A percentile compares a stretch with the other conserved stretches of the same genome.
These are phyloP conservation scores for Naganishia liquefaciens DNA, from an alignment of 1,284 basidiomycete genomes.

Conservation along the genomic window DNA sequence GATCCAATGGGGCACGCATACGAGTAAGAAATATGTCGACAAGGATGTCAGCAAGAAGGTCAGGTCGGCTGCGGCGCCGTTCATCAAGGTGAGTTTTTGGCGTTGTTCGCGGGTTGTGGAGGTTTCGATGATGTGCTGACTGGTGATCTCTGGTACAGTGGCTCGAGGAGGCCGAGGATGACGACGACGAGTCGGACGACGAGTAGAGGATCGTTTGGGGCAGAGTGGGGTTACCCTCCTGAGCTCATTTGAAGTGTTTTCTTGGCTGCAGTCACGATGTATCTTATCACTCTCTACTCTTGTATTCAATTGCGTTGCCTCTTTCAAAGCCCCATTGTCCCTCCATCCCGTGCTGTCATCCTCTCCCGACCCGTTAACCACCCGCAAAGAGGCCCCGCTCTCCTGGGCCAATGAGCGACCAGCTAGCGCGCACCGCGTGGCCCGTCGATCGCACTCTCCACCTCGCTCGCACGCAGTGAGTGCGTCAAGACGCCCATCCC, in stretches of 20 bases:
- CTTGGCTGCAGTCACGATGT: no score
- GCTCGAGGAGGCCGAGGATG: constrained; percentile 50
- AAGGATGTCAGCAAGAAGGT: constrained; percentile 95
- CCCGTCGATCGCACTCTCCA: background rate
- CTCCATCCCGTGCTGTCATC: no score
- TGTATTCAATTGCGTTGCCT: background rate
- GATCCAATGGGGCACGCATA: constrained; percentile 92
- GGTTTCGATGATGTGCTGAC: background rate
- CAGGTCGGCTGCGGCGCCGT: constrained; percentile 90
- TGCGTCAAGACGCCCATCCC: no score
- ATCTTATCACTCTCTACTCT: constrained; percentile 8
- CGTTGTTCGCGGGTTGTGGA: background rate
- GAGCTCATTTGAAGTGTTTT: no score
- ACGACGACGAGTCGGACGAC: constrained; percentile 40
- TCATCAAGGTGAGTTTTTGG: constrained; percentile 63
- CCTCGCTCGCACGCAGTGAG: background rate
- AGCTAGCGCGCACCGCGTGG: no score
- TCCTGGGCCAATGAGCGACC: no score
- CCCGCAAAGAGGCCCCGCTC: no score
- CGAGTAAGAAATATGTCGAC: constrained; percentile 96
- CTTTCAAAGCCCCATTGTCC: no score
- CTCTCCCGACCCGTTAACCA: no score
- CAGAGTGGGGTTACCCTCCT: no score
- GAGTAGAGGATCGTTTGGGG: background rate
- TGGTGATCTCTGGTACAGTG: constrained; percentile 38